Evolutionary conservation across 768 basidiomycete genomes (phyloP).

Genomic region (Mycena olivaceomarginata): DNA sequence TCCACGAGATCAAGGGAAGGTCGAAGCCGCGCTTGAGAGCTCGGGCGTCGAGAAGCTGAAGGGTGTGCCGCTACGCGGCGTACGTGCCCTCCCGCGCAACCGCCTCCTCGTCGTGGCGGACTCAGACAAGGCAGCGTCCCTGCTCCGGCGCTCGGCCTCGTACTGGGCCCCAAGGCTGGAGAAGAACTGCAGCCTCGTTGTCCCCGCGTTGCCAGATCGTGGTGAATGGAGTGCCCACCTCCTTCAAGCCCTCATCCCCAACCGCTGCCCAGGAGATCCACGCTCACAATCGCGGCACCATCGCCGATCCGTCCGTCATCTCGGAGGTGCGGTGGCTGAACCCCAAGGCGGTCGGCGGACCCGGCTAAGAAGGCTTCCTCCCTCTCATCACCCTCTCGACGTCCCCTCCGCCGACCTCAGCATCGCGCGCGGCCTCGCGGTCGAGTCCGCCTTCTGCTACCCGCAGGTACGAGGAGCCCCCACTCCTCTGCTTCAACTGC

Average conservation of each 20-base stretch:
- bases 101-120: conserved; percentile 10
- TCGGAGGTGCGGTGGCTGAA: neutral
- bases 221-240: too few relatives aligned
- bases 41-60: too few relatives aligned
- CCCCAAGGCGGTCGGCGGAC: neutral
- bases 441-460: neutral
- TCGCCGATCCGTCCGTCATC: conserved; percentile 4
- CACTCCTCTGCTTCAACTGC: too few relatives aligned
- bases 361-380: conserved; percentile 14
- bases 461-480: too few relatives aligned
- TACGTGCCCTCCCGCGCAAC: neutral
- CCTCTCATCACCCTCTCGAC: conserved; percentile 14
- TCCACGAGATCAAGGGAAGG: too few relatives aligned
- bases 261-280: neutral
- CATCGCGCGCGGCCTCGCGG: neutral
- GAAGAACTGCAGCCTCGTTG: too few relatives aligned
- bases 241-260: too few relatives aligned
- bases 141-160: neutral
- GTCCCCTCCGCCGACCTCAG: neutral
- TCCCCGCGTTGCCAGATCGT: too few relatives aligned
- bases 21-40: too few relatives aligned
- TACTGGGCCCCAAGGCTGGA: neutral
- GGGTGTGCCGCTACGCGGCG: too few relatives aligned
- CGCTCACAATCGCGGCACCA: neutral
- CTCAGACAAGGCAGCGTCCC: neutral